Conservation (phyloP, 768 basidiomycete genomes). For the Chalciporus pseudorubinellus region DNA sequence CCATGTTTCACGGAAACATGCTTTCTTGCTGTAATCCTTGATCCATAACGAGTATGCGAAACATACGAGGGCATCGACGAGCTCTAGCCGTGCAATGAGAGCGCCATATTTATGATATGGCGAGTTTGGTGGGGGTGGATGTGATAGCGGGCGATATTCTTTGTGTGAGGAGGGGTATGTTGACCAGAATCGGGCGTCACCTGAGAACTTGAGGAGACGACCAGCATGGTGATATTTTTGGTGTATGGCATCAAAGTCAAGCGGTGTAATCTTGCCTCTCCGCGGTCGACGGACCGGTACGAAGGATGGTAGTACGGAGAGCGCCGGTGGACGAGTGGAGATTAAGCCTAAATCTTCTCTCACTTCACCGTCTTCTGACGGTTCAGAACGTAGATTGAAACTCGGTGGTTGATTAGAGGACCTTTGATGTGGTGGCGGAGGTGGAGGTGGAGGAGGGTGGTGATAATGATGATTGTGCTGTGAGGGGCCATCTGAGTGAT, state of each 20-base stretch:
- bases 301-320: conserved; percentile 32
- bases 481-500: conserved; percentile 24
- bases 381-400: conserved; percentile 37
- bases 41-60: conserved; percentile 85
- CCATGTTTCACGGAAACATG: conserved; percentile 64
- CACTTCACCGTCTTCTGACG: conserved; percentile 47
- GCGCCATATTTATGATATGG: conserved; percentile 74
- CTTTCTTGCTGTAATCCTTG: conserved; percentile 57
- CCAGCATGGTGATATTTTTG: conserved; percentile 69
- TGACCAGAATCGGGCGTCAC: conserved; percentile 75
- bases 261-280: conserved; percentile 48
- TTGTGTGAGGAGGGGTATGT: conserved; percentile 63
- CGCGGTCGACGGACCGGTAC: conserved; percentile 68
- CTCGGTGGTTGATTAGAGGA: conserved; percentile 20
- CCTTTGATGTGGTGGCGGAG: conserved; percentile 10
- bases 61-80: conserved; percentile 77
- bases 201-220: conserved; percentile 79
- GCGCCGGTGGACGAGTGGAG: conserved; percentile 23
- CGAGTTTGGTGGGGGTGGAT: conserved; percentile 64
- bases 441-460: conserved; percentile 23
- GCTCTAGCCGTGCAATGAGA: conserved; percentile 74
- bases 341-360: conserved; percentile 36
- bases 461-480: conserved; percentile 31
- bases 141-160: conserved; percentile 59
- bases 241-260: conserved; percentile 59